Evolutionary conservation across 208 protist species (phyloP), one percentile per base, ranked within the genome.

Genomic region (Naegleria lovaniensis): DNA sequence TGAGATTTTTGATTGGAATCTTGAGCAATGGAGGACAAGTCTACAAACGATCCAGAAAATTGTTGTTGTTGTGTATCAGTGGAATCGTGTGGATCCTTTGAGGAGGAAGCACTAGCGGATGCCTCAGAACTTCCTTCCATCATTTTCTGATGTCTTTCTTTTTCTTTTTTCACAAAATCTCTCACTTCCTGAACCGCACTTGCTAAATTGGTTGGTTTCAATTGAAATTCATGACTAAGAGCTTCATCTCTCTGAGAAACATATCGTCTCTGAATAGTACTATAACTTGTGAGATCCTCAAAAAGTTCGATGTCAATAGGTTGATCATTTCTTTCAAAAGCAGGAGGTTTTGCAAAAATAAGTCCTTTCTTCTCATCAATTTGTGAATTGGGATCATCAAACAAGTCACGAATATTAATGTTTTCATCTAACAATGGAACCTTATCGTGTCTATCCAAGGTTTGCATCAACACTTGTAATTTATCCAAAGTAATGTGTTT

Each of bases 381-480:
- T 33, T 79, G 67, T 29, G 55, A 67, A 29, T 15, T 15, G n/a
- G 19, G 6, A 79, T 33, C n/a, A 79, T 33, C n/a, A 79, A 36
- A 79, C 29, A 79, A 79, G n/a, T 79, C 67, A 36, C 7, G 6
- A 36, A 79, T 79, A 36, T 29, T 36, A 36, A 79, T 79, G 7
- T 29, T 36, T 79, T 79, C 67, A 79, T 79, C 67, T 33, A 79
- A 79, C 29, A 79, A 33, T 79, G 16, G 67, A 11, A 79, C 16
- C n/a, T n/a, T 79, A 79, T 79, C 67, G n/a, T 79, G 67, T 79
- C 29, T 79, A 79, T 79, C 67, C 29, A 79, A 79, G 7, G 67
- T 36, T 36, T 79, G 16, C 29, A 79, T 36, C 16, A 79, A 36
- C 0, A 11, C 36, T 13, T 79, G 6, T 36, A 79, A 33, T 79